phyloP scores from a whole-genome alignment of 2,329 filamentous ascomycete genomes.

The Byssoonygena ceratinophila region DNA sequence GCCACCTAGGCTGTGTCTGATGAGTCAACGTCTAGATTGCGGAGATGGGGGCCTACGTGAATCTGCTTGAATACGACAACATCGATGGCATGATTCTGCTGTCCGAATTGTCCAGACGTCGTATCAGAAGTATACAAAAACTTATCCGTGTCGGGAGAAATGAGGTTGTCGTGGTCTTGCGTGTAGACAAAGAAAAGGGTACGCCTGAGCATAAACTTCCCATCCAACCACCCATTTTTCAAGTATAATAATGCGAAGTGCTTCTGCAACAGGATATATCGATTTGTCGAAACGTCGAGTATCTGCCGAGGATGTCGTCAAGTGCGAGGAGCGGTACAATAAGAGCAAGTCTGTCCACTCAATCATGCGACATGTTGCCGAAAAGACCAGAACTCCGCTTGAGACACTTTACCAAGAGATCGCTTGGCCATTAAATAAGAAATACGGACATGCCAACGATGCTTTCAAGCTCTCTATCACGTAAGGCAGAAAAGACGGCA shows the following conservation, averaged over 20 bases:
- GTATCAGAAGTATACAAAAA: slow-evolving; percentile 98
- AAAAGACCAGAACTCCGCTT: slow-evolving; percentile 92
- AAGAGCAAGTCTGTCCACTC: slow-evolving; percentile 99
- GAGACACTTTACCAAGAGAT: slow-evolving; percentile 89
- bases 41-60: slow-evolving; percentile 99
- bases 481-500: slow-evolving; percentile 40
- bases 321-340: slow-evolving; percentile 99
- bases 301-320: slow-evolving; percentile 91
- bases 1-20: slow-evolving; percentile 8
- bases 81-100: slow-evolving; percentile 99
- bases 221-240: slow-evolving; percentile 14
- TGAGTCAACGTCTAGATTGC: slow-evolving; percentile 57
- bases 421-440: slow-evolving; percentile 94
- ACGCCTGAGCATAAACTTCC: slow-evolving; percentile 21
- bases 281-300: slow-evolving; percentile 98
- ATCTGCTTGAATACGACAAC: slow-evolving; percentile 98
- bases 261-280: slow-evolving; percentile 61
- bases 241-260: slow-evolving; percentile 10
- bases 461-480: slow-evolving; percentile 99
- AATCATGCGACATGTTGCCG: slow-evolving; percentile 96
- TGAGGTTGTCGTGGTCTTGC: slow-evolving; percentile 94
- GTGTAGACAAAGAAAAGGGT: slow-evolving; percentile 99
- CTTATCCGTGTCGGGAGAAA: slow-evolving; percentile 96
- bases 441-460: slow-evolving; percentile 91
- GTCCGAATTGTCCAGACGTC: slow-evolving; percentile 90